Evolutionary conservation across 2,329 filamentous ascomycete species (phyloP).

Genomic region (Triangularia verruculosa): DNA sequence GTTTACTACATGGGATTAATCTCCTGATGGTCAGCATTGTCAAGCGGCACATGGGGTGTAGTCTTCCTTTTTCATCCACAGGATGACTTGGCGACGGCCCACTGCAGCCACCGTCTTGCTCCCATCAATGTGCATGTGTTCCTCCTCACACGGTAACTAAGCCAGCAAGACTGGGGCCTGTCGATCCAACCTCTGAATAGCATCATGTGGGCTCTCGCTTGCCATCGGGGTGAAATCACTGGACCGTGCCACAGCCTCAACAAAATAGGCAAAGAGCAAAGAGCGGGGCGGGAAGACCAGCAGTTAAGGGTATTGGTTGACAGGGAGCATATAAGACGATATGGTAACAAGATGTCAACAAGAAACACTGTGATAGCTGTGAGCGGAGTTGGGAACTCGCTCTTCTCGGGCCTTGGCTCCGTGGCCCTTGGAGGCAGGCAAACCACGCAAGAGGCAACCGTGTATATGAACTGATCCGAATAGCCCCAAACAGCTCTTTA

Average conservation of each 20-base stretch:
- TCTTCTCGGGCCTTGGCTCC: background rate
- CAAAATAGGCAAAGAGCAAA: background rate
- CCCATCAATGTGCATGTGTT: background rate
- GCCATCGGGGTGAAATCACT: background rate
- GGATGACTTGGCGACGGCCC: background rate
- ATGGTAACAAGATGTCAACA: too few species aligned
- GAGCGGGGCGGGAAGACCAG: background rate
- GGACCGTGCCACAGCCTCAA: background rate
- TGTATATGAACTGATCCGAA: background rate
- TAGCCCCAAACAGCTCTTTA: background rate
- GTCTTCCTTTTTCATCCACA: background rate
- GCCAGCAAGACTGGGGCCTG: background rate
- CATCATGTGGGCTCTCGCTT: background rate
- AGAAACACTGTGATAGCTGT: background rate
- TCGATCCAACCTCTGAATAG: background rate
- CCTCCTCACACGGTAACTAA: background rate
- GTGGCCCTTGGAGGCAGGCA: background rate
- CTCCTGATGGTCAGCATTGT: background rate
- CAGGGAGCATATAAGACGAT: background rate
- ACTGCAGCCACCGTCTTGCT: background rate
- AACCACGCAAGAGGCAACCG: background rate
- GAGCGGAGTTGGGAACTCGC: background rate
- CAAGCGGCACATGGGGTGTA: too few species aligned
- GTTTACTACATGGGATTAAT: too few species aligned
- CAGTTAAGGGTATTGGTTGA: background rate